A percentile compares a stretch with the other conserved stretches of the same genome.
Evolutionary conservation across 2,329 filamentous ascomycete species (phyloP).

Genomic region (Trichoderma sp.): DNA sequence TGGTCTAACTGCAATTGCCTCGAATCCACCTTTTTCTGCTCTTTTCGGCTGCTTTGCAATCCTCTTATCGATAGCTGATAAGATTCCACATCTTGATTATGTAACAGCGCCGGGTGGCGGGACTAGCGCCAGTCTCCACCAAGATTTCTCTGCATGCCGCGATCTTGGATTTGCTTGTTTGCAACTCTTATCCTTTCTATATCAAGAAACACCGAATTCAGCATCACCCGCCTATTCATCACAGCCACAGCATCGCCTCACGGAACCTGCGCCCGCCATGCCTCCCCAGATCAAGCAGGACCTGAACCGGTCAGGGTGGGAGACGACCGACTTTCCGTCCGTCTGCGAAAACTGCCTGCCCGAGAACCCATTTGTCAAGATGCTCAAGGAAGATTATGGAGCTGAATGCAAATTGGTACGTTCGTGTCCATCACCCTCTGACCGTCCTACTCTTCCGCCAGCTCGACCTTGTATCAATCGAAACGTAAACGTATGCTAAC

Average conservation of each 20-base stretch:
- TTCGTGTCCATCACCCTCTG: neutral
- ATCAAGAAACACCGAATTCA: neutral
- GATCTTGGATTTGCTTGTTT: conserved; percentile 11
- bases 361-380: conserved; percentile 97
- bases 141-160: conserved; percentile 25
- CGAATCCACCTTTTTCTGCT: conserved; percentile 1
- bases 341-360: conserved; percentile 92
- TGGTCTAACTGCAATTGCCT: neutral
- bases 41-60: conserved; percentile 10
- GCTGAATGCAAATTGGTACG: conserved; percentile 74
- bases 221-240: conserved; percentile 1
- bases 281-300: conserved; percentile 95
- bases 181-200: neutral
- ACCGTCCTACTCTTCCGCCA: neutral
- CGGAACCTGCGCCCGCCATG: conserved; percentile 53
- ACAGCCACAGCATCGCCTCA: neutral
- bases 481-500: conserved; percentile 20
- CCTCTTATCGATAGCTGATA: conserved; percentile 40
- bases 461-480: too few species aligned
- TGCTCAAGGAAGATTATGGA: conserved; percentile 96
- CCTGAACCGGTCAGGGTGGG: conserved; percentile 93
- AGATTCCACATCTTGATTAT: conserved; percentile 30
- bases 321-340: conserved; percentile 87
- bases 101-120: conserved; percentile 7
- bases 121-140: conserved; percentile 18